These are phyloP conservation scores for Santalum album DNA, from an alignment of 164 flowering plant species.

Conservation along the genomic window DNA sequence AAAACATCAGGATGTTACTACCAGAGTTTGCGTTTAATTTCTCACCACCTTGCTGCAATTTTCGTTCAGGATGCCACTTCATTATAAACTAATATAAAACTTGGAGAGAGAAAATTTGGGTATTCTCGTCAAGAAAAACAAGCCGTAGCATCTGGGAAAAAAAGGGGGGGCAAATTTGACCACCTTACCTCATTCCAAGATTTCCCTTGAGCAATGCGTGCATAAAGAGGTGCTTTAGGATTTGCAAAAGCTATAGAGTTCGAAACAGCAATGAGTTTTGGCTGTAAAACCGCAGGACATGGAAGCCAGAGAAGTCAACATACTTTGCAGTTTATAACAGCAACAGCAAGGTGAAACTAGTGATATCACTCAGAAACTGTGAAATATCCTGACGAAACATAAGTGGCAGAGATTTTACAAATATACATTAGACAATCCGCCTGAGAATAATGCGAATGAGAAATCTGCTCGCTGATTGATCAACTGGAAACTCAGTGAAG, in stretches of 20 bases:
- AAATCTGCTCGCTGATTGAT: conserved; percentile 61
- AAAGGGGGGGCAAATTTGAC: too few relatives aligned
- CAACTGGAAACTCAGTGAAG: conserved; percentile 33
- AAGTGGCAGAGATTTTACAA: conserved; percentile 2
- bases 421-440: conserved; percentile 36
- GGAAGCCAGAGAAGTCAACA: neutral
- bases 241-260: conserved; percentile 43
- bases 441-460: conserved; percentile 48
- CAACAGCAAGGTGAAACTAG: neutral
- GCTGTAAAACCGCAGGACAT: conserved; percentile 31
- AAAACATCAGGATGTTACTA: too few relatives aligned
- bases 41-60: neutral
- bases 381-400: neutral
- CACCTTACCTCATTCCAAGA: conserved; percentile 62
- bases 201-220: conserved; percentile 72
- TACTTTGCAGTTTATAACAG: neutral
- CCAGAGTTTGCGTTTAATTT: too few relatives aligned
- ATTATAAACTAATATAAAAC: neutral
- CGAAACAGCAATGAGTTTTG: conserved; percentile 51
- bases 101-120: neutral
- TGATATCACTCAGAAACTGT: too few relatives aligned
- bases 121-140: too few relatives aligned
- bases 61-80: neutral
- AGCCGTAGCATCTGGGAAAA: too few relatives aligned
- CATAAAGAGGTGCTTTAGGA: conserved; percentile 70